Conservation (phyloP, 2,329 filamentous ascomycete species). For the Aureobasidium sp. region DNA sequence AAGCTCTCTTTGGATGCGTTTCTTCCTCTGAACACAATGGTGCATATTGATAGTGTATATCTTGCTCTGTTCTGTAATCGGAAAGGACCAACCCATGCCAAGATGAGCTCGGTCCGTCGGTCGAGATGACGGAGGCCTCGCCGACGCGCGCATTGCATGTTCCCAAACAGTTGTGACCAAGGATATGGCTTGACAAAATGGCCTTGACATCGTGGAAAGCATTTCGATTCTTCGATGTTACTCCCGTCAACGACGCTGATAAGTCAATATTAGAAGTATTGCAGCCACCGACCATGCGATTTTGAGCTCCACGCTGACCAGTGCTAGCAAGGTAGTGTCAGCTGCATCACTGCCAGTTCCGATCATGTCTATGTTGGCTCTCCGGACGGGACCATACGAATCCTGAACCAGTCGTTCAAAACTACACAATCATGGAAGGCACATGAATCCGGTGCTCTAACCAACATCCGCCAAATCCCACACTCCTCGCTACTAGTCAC, state of each 20-base stretch:
- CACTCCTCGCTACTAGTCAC: conserved; percentile 82
- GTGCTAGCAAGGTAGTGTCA: conserved; percentile 56
- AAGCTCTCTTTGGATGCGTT: no score
- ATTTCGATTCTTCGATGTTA: conserved; percentile 98
- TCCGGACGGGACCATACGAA: conserved; percentile 76
- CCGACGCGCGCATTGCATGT: neutral
- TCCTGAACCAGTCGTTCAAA: conserved; percentile 83
- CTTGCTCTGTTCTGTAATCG: no score
- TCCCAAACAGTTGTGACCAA: neutral
- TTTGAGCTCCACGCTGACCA: conserved; percentile 13
- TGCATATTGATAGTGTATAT: no score
- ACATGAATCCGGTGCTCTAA: conserved; percentile 72
- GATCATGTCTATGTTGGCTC: conserved; percentile 86
- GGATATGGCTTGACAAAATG: conserved; percentile 24
- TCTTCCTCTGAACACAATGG: no score
- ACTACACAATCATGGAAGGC: conserved; percentile 79
- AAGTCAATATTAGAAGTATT: conserved; percentile 69
- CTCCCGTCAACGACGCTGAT: conserved; percentile 74
- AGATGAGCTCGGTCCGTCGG: neutral
- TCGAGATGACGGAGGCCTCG: neutral
- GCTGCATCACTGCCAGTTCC: conserved; percentile 76
- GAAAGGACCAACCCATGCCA: neutral
- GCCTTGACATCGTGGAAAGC: conserved; percentile 68
- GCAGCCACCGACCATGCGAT: neutral
- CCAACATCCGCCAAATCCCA: conserved; percentile 85